Conservation (phyloP, 1,284 basidiomycete genomes). For the Ceratobasidium papillatum region DNA sequence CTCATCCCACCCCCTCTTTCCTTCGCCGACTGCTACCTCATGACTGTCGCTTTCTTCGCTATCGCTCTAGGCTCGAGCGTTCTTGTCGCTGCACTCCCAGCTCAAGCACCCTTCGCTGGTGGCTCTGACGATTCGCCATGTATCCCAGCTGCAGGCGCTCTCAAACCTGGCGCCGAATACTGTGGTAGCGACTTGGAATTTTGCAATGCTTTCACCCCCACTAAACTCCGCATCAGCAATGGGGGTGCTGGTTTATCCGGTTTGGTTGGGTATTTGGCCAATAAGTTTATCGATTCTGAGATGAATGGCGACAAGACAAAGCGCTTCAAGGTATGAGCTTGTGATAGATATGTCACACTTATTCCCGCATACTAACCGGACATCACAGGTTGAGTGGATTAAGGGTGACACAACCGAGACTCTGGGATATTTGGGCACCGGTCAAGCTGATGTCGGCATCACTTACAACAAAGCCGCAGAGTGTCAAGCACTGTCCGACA, state of each 20-base stretch:
- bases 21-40: too few species aligned
- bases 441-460: conserved; percentile 58
- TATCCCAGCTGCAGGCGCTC: background rate
- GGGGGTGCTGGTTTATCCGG: conserved; percentile 62
- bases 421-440: conserved; percentile 54
- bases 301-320: conserved; percentile 49
- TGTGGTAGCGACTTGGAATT: background rate
- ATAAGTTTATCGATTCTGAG: conserved; percentile 57
- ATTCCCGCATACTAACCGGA: background rate
- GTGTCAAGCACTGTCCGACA: conserved; percentile 49
- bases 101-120: background rate
- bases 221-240: conserved; percentile 58
- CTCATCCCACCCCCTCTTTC: background rate
- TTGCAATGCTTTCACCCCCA: conserved; percentile 9
- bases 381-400: conserved; percentile 59
- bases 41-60: background rate
- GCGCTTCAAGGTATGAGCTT: conserved; percentile 52
- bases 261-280: conserved; percentile 57
- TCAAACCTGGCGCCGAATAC: background rate
- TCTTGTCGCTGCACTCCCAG: conserved; percentile 10
- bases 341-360: background rate
- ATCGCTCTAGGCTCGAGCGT: background rate
- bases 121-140: background rate
- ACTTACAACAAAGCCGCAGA: conserved; percentile 63
- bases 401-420: conserved; percentile 62